Conservation (phyloP, 495 filamentous ascomycete species). For the Podospora fimiseda region DNA sequence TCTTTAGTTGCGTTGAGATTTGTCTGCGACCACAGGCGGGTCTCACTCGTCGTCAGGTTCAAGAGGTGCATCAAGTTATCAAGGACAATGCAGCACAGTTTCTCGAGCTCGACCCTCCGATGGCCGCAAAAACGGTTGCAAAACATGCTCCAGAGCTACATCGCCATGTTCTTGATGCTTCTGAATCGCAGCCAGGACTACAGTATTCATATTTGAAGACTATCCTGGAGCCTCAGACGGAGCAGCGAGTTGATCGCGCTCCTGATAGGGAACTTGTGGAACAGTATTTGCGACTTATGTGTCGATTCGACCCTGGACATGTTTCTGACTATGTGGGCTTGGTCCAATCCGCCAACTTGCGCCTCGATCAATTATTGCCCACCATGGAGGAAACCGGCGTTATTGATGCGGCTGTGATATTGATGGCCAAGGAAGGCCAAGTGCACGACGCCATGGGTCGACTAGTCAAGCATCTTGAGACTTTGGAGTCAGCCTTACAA, state of each 20-base stretch:
- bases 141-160: constrained; percentile 65
- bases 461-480: constrained; percentile 68
- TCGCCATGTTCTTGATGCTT: constrained; percentile 55
- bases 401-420: constrained; percentile 85
- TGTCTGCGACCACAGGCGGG: constrained; percentile 68
- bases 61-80: constrained; percentile 68
- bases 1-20: constrained; percentile 76
- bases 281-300: constrained; percentile 85
- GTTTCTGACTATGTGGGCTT: constrained; percentile 79
- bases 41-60: constrained; percentile 65
- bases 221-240: constrained; percentile 63
- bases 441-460: constrained; percentile 76
- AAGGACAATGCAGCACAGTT: constrained; percentile 61
- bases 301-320: constrained; percentile 70
- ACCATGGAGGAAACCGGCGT: constrained; percentile 83
- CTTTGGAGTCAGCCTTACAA: constrained; percentile 69
- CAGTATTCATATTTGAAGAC: constrained; percentile 76
- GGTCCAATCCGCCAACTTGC: constrained; percentile 72
- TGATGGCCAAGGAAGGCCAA: constrained; percentile 87
- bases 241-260: constrained; percentile 31
- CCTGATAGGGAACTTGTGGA: constrained; percentile 58
- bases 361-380: constrained; percentile 74
- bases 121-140: constrained; percentile 64
- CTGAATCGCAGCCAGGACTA: constrained; percentile 53
- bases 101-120: constrained; percentile 59